Evolutionary conservation across 2,329 filamentous ascomycete species (phyloP).

Genomic region (Colletotrichum sp.): DNA sequence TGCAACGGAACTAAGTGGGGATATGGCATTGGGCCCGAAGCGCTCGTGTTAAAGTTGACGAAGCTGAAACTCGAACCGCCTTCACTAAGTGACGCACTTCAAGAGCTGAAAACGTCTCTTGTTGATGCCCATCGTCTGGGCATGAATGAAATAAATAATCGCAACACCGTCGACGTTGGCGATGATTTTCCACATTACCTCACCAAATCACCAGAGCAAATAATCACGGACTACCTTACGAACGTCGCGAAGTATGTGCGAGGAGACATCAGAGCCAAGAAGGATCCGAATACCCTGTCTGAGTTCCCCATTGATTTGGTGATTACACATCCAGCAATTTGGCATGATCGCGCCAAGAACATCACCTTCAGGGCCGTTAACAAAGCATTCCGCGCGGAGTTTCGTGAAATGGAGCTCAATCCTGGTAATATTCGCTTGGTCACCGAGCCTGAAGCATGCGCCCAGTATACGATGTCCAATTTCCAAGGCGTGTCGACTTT

Average conservation of each 20-base stretch:
- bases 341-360: conserved; percentile 23
- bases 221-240: conserved; percentile 3
- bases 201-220: not conserved
- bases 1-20: not conserved
- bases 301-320: conserved; percentile 1
- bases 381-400: not conserved
- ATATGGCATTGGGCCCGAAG: not conserved
- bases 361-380: conserved; percentile 16
- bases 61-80: conserved; percentile 3
- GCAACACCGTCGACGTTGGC: not conserved
- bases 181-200: not conserved
- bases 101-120: not conserved
- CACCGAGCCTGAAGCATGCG: conserved; percentile 28
- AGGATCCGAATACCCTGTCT: not conserved
- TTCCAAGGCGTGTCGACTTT: conserved; percentile 6
- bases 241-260: not conserved
- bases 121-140: not conserved
- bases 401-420: not conserved
- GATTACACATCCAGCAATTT: conserved; percentile 13
- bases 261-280: not conserved
- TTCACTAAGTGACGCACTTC: not conserved
- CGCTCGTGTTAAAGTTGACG: not conserved
- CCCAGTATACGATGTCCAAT: conserved; percentile 22
- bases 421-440: conserved; percentile 16
- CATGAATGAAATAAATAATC: not conserved